Base-by-base conservation (phyloP, 1,284 basidiomycete genomes). In the Papiliotrema laurentii region DNA sequence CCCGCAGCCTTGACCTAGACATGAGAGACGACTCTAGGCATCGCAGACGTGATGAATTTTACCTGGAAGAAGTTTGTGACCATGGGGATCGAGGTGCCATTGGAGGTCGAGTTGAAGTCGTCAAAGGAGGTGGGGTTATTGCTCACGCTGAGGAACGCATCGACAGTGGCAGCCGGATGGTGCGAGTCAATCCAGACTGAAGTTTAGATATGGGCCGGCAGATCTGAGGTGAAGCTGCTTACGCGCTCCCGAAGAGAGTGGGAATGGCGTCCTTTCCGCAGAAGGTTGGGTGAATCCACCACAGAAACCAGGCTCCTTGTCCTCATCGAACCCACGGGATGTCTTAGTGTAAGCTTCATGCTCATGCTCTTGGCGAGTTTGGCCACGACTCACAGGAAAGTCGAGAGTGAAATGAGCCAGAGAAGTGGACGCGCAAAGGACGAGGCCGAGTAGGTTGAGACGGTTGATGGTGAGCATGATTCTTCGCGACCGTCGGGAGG, bases 331-430 rank as follows among this genome's bases (percentile, higher is more conserved):
- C 6, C 84, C 84, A 43, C 84, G 76, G 5, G 83, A 79, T 3
- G 74, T 56, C 63, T 68, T 31, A 18, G 13, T 27, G 18, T 40
- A 11, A 40, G 24, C 22, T 22, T 27, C 43, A 34, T 25, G 13
- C 18, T 16, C 27, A 18, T n/a, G n/a, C 19, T 11, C 18, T 35
- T 14, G 21, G 6, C 33, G 22, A 21, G 24, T 30, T 5, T 1
- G 2, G 24, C 25, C 27, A 7, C 31, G 4, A 55, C 61, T 34
- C 40, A 66, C 60, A 11, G 85, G 85, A 67, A 78, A 87, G 63
- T 81, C 78, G 34, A 87, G 75, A 51, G 83, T 80, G 74, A 86
- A 87, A 68, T 87, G 85, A 6, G 83, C 84, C 39, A 77, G 76
- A 35, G 75, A 81, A 5, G 58, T 44, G 18, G 69, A 54, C 13